Conservation (phyloP, 805 yeast species). For the Saturnispora mendoncae region DNA sequence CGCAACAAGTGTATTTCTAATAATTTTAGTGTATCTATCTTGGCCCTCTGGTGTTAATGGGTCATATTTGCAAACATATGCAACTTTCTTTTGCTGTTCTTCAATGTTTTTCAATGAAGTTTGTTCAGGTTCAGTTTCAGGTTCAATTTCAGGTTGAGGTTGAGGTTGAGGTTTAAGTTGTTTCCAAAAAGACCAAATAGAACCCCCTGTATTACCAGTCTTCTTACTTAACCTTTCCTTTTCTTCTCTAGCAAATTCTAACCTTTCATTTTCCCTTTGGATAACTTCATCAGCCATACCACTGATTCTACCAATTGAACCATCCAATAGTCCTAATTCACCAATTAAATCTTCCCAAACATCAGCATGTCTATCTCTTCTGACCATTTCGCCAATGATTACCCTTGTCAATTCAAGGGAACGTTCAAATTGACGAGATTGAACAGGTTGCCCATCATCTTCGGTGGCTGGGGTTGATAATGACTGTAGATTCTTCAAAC, state of each 20-base stretch:
- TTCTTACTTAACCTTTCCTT: background rate
- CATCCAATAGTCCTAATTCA: constrained; percentile 12
- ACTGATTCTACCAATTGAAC: constrained; percentile 6
- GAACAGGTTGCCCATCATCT: background rate
- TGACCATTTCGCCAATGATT: constrained; percentile 10
- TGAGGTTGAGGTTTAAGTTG: background rate
- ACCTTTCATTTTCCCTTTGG: background rate
- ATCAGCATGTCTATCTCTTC: constrained; percentile 13
- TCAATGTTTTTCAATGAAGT: background rate
- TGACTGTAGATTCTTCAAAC: constrained; percentile 2
- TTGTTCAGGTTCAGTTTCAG: no score
- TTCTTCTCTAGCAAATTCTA: background rate
- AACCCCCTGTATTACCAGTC: constrained; percentile 4
- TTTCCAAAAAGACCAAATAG: constrained; percentile 6
- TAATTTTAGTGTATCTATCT: constrained; percentile 13
- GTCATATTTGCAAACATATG: no score
- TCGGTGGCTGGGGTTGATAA: constrained; percentile 1
- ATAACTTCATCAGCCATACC: constrained; percentile 10
- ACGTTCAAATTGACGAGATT: constrained; percentile 14
- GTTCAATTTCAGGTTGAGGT: background rate
- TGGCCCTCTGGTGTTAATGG: background rate
- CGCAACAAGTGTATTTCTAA: constrained; percentile 13
- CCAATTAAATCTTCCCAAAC: constrained; percentile 17
- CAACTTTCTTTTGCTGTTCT: background rate
- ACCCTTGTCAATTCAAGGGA: constrained; percentile 11